Evolutionary conservation across 2,329 filamentous ascomycete species (phyloP).

Genomic region (Talaromyces sp.): DNA sequence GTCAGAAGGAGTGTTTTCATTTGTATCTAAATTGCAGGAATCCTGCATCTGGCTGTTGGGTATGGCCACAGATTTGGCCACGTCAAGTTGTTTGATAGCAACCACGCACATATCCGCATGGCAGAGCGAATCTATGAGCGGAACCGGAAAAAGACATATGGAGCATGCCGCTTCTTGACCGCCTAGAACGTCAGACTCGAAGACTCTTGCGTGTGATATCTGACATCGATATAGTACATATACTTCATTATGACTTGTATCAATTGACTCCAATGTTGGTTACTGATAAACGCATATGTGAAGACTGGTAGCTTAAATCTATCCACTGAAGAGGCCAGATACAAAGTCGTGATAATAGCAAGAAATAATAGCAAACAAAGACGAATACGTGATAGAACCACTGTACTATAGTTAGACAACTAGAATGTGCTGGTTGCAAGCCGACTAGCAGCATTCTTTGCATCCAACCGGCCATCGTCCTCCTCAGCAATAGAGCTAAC

Average conservation of each 20-base stretch:
- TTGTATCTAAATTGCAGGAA: too few relatives aligned
- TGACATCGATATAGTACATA: not conserved
- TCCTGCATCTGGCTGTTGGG: too few relatives aligned
- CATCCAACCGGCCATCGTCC: conserved; percentile 90
- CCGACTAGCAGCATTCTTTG: conserved; percentile 88
- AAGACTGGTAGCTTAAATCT: not conserved
- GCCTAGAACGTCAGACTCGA: too few relatives aligned
- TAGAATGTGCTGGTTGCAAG: conserved; percentile 92
- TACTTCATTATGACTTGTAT: not conserved
- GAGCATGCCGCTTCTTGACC: too few relatives aligned
- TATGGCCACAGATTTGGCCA: too few relatives aligned
- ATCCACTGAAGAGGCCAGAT: not conserved
- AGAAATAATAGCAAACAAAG: not conserved
- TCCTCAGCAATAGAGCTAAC: conserved; percentile 49
- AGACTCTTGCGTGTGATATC: too few relatives aligned
- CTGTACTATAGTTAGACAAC: conserved; percentile 14
- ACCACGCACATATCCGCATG: too few relatives aligned
- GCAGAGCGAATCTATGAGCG: too few relatives aligned
- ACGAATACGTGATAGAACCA: not conserved
- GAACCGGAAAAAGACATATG: too few relatives aligned
- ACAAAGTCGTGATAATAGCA: not conserved
- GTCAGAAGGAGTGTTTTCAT: too few relatives aligned
- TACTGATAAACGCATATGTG: not conserved
- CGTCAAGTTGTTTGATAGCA: too few relatives aligned
- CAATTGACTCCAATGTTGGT: not conserved